These are phyloP conservation scores for Carallia pectinifolia DNA, from an alignment of 345 rosid species.

Conservation along the genomic window DNA sequence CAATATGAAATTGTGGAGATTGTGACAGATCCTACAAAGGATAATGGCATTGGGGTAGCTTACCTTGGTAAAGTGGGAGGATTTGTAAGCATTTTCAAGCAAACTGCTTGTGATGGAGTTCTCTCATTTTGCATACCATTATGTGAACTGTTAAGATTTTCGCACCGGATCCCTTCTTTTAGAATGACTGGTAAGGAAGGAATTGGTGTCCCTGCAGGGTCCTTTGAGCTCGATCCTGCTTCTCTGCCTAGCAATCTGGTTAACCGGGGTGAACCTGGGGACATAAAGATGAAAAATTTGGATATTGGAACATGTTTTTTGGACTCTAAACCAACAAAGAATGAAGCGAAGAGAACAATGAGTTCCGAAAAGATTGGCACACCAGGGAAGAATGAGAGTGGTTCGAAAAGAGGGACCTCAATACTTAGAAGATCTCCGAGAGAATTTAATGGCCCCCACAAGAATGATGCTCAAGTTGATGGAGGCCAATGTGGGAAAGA, in stretches of 20 bases:
- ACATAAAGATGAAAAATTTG: conserved; percentile 17
- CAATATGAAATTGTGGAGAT: conserved; percentile 69
- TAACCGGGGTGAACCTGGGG: conserved; percentile 17
- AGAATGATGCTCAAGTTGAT: conserved; percentile 14
- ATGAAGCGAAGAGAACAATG: conserved; percentile 13
- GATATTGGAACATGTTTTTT: conserved; percentile 21
- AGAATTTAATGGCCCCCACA: conserved; percentile 8
- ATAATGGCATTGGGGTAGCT: conserved; percentile 60
- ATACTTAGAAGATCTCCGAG: conserved; percentile 26
- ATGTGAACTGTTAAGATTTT: conserved; percentile 57
- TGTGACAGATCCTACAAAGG: conserved; percentile 47
- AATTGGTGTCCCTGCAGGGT: conserved; percentile 64
- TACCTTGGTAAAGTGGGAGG: conserved; percentile 70
- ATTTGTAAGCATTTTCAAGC: conserved; percentile 66
- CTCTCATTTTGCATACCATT: conserved; percentile 39
- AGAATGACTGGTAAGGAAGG: conserved; percentile 74
- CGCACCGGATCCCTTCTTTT: conserved; percentile 69
- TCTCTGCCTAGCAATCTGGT: conserved; percentile 45
- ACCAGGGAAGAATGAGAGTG: conserved; percentile 30
- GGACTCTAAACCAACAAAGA: conserved; percentile 17
- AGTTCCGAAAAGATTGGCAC: conserved; percentile 18
- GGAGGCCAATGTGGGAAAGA: conserved; percentile 5
- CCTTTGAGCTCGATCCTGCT: conserved; percentile 79
- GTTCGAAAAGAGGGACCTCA: conserved; percentile 11
- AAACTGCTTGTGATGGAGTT: conserved; percentile 27